phyloP scores from a whole-genome alignment of 2,329 filamentous ascomycete species.

The Phyllosticta capitalensis region DNA sequence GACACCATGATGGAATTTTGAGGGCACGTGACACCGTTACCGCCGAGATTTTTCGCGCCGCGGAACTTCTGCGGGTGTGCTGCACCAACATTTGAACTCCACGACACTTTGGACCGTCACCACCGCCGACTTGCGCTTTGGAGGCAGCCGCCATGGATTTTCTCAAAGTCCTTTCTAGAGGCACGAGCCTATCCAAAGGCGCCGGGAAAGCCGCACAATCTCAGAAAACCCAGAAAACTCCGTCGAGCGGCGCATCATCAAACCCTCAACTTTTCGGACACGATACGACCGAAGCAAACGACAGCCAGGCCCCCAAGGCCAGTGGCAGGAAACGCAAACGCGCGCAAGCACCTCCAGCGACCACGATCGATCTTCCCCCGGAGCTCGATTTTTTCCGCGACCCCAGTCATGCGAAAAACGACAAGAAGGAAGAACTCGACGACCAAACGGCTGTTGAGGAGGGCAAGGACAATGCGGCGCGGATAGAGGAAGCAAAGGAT shows the following conservation, averaged over 20 bases:
- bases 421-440: not conserved
- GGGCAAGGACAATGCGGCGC: constrained; percentile 4
- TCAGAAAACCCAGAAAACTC: constrained; percentile 39
- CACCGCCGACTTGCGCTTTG: not conserved
- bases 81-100: not conserved
- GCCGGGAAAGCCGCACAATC: constrained; percentile 24
- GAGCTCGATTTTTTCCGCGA: constrained; percentile 38
- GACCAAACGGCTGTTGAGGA: not conserved
- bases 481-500: constrained; percentile 12
- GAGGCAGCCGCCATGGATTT: constrained; percentile 52
- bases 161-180: constrained; percentile 61
- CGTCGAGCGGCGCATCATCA: constrained; percentile 53
- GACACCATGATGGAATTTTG: constrained; percentile 2
- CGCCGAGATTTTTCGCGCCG: constrained; percentile 5
- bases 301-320: constrained; percentile 23
- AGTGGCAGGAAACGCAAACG: constrained; percentile 35
- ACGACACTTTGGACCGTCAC: constrained; percentile 1
- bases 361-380: constrained; percentile 17
- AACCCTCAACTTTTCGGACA: constrained; percentile 60
- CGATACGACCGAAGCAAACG: constrained; percentile 20
- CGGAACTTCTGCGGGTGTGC: constrained; percentile 1
- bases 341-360: constrained; percentile 16
- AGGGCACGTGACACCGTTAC: not conserved
- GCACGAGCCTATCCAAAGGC: constrained; percentile 47
- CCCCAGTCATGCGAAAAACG: constrained; percentile 6